These are phyloP conservation scores for Allium cepa DNA, from an alignment of 106 monocot genomes.

Conservation along the genomic window DNA sequence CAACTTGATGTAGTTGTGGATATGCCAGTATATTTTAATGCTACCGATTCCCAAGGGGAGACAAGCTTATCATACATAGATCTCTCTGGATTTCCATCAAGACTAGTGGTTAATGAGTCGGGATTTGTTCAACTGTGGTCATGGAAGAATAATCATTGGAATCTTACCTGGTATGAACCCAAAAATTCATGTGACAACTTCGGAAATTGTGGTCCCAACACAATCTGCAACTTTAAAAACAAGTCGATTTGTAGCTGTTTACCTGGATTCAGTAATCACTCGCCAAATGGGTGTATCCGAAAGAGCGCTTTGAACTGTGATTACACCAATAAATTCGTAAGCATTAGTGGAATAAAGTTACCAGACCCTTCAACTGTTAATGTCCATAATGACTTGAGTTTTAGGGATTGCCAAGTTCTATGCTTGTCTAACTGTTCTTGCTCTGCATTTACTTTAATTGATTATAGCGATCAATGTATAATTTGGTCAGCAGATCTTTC, in stretches of 20 bases:
- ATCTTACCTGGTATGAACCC: conserved; percentile 16
- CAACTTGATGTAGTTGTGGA: neutral
- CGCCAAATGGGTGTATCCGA: conserved; percentile 24
- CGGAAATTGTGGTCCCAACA: conserved; percentile 30
- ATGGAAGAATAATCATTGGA: conserved; percentile 12
- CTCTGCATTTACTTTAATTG: conserved; percentile 7
- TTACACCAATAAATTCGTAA: neutral
- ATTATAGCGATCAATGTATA: neutral
- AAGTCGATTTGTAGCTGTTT: conserved; percentile 26
- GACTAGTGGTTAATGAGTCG: conserved; percentile 5
- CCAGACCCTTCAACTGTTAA: neutral
- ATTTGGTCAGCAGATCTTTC: conserved; percentile 15
- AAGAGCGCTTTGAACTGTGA: conserved; percentile 8
- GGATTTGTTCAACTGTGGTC: conserved; percentile 23
- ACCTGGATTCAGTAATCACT: conserved; percentile 14
- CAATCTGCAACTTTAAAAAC: conserved; percentile 20
- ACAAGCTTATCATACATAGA: neutral
- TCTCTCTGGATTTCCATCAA: neutral
- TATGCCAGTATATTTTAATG: neutral
- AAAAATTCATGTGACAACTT: conserved; percentile 26
- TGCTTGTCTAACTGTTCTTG: conserved; percentile 21
- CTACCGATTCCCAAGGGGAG: neutral
- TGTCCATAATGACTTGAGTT: neutral
- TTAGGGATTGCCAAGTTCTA: neutral
- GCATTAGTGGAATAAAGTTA: neutral